A percentile compares a stretch with the other conserved stretches of the same genome.
phyloP scores from a whole-genome alignment of 345 rosid genomes.

The Gynandropsis gynandra region DNA sequence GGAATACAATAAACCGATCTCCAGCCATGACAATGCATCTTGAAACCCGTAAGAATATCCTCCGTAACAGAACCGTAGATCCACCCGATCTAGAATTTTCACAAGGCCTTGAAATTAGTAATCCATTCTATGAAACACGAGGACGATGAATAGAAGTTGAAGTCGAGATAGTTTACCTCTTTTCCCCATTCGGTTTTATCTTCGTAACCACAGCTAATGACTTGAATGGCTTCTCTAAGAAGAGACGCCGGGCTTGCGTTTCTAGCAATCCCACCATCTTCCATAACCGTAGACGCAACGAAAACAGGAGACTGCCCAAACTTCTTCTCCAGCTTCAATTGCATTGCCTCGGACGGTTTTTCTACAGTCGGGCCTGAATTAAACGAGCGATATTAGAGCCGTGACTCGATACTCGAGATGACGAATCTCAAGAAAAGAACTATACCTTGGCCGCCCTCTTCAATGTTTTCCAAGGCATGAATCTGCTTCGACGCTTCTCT shows the following conservation, averaged over 20 bases:
- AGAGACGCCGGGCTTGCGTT: slow-evolving; percentile 49
- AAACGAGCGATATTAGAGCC: background rate
- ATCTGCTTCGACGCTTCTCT: slow-evolving; percentile 62
- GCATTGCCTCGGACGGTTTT: slow-evolving; percentile 22
- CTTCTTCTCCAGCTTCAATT: slow-evolving; percentile 50
- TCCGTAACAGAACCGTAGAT: slow-evolving; percentile 63
- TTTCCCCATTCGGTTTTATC: slow-evolving; percentile 77
- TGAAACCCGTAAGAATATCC: slow-evolving; percentile 66
- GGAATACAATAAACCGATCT: slow-evolving; percentile 65
- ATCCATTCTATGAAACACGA: background rate
- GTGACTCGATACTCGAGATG: background rate
- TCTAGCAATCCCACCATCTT: slow-evolving; percentile 47
- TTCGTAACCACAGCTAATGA: slow-evolving; percentile 64
- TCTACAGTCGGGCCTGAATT: slow-evolving; percentile 9
- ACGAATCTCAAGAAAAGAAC: background rate
- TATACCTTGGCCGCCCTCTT: slow-evolving; percentile 58
- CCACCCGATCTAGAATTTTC: slow-evolving; percentile 40
- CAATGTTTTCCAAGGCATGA: slow-evolving; percentile 61
- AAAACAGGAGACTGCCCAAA: slow-evolving; percentile 67
- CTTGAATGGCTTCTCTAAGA: slow-evolving; percentile 72
- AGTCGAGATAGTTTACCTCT: slow-evolving; percentile 36
- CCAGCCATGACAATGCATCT: slow-evolving; percentile 80
- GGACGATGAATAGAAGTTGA: background rate
- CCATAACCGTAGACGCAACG: slow-evolving; percentile 45
- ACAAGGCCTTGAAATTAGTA: slow-evolving; percentile 11